Evolutionary conservation across 148 eudicot species (phyloP).

Genomic region (Fagopyrum esculentum): DNA sequence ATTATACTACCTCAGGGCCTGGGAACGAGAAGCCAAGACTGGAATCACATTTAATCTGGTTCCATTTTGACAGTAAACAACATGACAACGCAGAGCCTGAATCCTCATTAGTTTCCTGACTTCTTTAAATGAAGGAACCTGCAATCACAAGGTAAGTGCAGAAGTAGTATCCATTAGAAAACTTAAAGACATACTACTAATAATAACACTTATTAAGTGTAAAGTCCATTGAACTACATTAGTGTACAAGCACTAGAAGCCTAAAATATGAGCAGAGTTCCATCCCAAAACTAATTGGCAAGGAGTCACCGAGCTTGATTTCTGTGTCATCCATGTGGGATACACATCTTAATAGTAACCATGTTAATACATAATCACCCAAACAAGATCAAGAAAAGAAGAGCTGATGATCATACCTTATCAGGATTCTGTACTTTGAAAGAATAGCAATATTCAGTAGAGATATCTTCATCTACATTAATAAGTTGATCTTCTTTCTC

Average conservation of each 20-base stretch:
- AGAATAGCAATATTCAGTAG: conserved; percentile 70
- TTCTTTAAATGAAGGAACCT: conserved; percentile 81
- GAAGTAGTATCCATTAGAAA: not conserved
- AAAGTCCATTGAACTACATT: not conserved
- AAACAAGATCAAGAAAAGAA: too few relatives aligned
- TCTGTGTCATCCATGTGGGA: too few relatives aligned
- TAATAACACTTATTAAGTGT: not conserved
- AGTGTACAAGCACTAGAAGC: not conserved
- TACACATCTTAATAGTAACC: too few relatives aligned
- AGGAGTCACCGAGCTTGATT: too few relatives aligned
- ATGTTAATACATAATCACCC: too few relatives aligned
- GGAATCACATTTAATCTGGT: conserved; percentile 76
- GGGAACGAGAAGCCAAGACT: conserved; percentile 94
- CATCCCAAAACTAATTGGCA: too few relatives aligned
- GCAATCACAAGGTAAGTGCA: conserved; percentile 12
- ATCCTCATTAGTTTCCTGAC: conserved; percentile 69
- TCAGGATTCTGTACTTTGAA: conserved; percentile 64
- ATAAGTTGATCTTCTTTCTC: conserved; percentile 55
- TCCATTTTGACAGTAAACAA: conserved; percentile 71
- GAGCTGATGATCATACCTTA: conserved; percentile 34
- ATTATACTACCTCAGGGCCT: conserved; percentile 68
- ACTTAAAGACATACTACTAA: not conserved
- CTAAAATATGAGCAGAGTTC: too few relatives aligned
- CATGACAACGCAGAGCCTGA: conserved; percentile 93
- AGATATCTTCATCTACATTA: conserved; percentile 62